Percentiles rank a stretch among this genome's conserved stretches.
Conservation (phyloP, 805 yeast genomes). For the Starmerella powellii region DNA sequence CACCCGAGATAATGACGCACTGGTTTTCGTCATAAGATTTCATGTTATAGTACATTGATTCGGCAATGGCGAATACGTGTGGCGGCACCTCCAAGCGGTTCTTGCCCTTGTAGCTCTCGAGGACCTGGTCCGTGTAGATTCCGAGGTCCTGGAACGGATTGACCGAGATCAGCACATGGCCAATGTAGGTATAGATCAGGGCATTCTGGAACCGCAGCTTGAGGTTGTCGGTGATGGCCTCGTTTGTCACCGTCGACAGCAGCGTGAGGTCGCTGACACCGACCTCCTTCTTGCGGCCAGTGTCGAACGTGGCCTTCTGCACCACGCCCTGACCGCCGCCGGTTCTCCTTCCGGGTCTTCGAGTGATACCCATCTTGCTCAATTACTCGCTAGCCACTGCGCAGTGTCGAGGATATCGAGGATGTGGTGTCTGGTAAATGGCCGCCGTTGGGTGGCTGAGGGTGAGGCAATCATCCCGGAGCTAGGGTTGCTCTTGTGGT, state of each 20-base stretch:
- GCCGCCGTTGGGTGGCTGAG: slow-evolving; percentile 7
- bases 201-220: slow-evolving; percentile 82
- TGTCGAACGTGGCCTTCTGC: slow-evolving; percentile 82
- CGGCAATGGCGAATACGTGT: slow-evolving; percentile 96
- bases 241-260: slow-evolving; percentile 78
- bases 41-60: slow-evolving; percentile 88
- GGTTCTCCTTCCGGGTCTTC: slow-evolving; percentile 52
- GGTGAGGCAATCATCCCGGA: not conserved
- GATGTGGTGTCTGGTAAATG: not conserved
- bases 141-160: slow-evolving; percentile 96
- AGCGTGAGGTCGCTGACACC: slow-evolving; percentile 93
- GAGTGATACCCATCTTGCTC: slow-evolving; percentile 56
- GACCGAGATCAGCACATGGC: slow-evolving; percentile 88
- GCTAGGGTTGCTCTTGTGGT: slow-evolving; percentile 2
- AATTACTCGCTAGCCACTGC: too few species aligned
- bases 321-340: slow-evolving; percentile 50
- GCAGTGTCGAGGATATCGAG: not conserved
- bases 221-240: slow-evolving; percentile 81
- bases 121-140: slow-evolving; percentile 70
- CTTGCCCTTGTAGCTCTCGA: slow-evolving; percentile 73
- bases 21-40: slow-evolving; percentile 89
- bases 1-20: slow-evolving; percentile 95
- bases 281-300: slow-evolving; percentile 85
- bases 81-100: slow-evolving; percentile 95
- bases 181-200: slow-evolving; percentile 83